Evolutionary conservation across 495 filamentous ascomycete species (phyloP).

Genomic region (Xeromyces bisporus): DNA sequence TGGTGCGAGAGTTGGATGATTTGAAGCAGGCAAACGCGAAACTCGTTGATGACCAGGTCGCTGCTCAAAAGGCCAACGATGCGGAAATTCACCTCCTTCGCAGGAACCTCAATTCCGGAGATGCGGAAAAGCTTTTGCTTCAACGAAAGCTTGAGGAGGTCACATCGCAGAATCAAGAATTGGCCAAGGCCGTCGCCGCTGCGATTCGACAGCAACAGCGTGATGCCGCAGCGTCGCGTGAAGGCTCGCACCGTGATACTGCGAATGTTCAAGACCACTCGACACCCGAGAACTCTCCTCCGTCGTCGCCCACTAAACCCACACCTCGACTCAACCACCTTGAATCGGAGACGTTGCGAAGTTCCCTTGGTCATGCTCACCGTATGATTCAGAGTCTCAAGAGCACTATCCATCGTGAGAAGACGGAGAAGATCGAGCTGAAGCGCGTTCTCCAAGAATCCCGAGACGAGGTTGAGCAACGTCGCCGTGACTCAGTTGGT

Average conservation of each 20-base stretch:
- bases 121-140: constrained; percentile 53
- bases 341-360: constrained; percentile 87
- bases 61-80: constrained; percentile 66
- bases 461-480: constrained; percentile 75
- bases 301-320: constrained; percentile 74
- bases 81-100: constrained; percentile 66
- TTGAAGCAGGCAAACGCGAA: constrained; percentile 60
- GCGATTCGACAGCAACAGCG: constrained; percentile 52
- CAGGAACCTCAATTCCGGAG: constrained; percentile 52
- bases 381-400: constrained; percentile 90
- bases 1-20: constrained; percentile 78
- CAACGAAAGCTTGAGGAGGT: constrained; percentile 76
- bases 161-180: constrained; percentile 70
- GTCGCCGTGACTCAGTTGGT: constrained; percentile 40
- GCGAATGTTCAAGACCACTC: constrained; percentile 46
- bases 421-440: constrained; percentile 91
- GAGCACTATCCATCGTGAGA: constrained; percentile 87
- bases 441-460: constrained; percentile 92
- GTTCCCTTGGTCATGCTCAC: constrained; percentile 84
- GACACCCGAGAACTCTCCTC: constrained; percentile 81
- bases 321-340: constrained; percentile 78
- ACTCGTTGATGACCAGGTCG: constrained; percentile 61
- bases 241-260: constrained; percentile 43
- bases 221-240: constrained; percentile 41
- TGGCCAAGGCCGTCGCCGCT: constrained; percentile 59